Base-by-base conservation (phyloP, 495 filamentous ascomycete genomes). In the Xylaria intraflava region DNA sequence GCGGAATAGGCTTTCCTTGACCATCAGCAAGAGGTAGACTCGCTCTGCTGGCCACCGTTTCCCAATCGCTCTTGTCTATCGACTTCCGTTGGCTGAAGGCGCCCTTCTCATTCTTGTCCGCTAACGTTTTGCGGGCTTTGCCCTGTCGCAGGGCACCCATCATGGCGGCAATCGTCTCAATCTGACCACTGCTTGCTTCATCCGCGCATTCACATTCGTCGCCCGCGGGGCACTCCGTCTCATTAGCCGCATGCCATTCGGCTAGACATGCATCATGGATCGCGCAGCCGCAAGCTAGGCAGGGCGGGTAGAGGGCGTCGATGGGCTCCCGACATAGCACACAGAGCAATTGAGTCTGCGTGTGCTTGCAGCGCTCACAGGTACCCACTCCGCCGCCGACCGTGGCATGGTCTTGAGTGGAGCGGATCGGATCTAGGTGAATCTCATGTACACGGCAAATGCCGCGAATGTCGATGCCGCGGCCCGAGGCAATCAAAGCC, bases 211-310 rank as follows among this genome's bases (percentile, higher is more conserved):
- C 56, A 49, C 75, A 78, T 46, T 77, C 75, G 50, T 78, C 73
- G 20, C 75, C 75, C 0, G 69, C 75, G 0, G 73, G 72, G 26
- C 75, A 78, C 36, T 76, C 68, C 2, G 59, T 69, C 47, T 73
- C 70, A 26, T 73, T 74, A 20, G 68, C 65, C 19, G 61, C 69
- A 57, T 83, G 69, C 70, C 78, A 76, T 60, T 76, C 67, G 46
- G 70, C 63, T n/a, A 83, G 67, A 57, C 78, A 81, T 10, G 60
- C 52, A 23, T 80, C 74, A 62, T 86, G 83, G 12, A 69, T 70
- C 11, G 76, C 77, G 55, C 83, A 83, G n/a, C 83, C 83, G 55
- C 83, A 86, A 44, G 65, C 68, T 6, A 84, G 65, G 58, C 83
- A 86, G 6, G 82, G 71, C 4, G 74, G 67, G 62, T 82, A 86